Percentiles rank a stretch among this genome's conserved stretches.
Conservation (phyloP, 2,329 filamentous ascomycete species). For the Aspergillus texensis region DNA sequence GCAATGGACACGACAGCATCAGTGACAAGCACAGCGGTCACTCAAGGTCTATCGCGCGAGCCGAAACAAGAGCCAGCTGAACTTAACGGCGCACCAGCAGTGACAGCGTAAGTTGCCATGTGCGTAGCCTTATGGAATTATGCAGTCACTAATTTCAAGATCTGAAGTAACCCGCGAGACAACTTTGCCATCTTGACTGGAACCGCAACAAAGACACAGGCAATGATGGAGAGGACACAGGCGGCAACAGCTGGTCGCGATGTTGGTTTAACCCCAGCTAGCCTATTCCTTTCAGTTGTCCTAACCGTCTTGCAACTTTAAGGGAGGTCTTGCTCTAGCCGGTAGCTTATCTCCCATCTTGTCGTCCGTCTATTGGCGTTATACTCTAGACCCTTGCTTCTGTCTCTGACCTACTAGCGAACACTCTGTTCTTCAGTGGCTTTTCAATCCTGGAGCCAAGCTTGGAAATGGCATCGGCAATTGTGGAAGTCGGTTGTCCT, state of each 20-base stretch:
- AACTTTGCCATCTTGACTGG: conserved; percentile 13
- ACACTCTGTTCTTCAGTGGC: not conserved
- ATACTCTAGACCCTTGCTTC: not conserved
- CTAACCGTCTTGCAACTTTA: conserved; percentile 8
- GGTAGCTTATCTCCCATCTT: not conserved
- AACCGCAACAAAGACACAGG: conserved; percentile 10
- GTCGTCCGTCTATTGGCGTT: not conserved
- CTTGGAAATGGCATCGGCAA: not conserved
- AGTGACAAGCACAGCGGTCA: not conserved
- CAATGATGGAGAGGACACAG: conserved; percentile 10
- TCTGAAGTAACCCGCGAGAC: not conserved
- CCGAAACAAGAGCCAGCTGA: not conserved
- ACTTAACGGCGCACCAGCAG: not conserved
- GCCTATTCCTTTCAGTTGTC: conserved; percentile 1
- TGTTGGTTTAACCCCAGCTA: not conserved
- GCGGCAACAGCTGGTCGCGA: conserved; percentile 8
- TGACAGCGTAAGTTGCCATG: conserved; percentile 1
- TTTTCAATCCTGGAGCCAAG: not conserved
- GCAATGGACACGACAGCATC: not conserved
- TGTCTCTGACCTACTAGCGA: not conserved
- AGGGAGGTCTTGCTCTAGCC: not conserved
- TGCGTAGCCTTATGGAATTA: not conserved
- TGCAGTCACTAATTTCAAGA: not conserved
- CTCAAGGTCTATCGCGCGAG: not conserved
- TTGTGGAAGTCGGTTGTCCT: not conserved